Percentiles rank a stretch among this genome's conserved stretches.
phyloP scores from a whole-genome alignment of 345 rosid genomes.

The Euphorbia peplus region DNA sequence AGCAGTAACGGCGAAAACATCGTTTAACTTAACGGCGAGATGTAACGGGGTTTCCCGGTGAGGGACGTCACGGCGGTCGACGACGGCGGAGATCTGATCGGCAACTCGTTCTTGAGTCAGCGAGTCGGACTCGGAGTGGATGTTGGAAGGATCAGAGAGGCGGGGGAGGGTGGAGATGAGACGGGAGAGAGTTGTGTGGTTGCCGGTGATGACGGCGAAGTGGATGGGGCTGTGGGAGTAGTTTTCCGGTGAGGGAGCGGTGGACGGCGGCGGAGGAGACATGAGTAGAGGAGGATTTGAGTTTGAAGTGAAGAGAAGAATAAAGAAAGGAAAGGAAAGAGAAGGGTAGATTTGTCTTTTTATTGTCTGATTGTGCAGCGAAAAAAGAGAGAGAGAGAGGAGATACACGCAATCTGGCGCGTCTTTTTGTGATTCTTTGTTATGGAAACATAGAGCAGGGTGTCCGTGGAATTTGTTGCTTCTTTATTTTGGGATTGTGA shows the following conservation, averaged over 20 bases:
- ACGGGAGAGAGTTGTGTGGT: constrained; percentile 61
- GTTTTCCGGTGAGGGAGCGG: constrained; percentile 61
- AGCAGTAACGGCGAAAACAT: constrained; percentile 43
- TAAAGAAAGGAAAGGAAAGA: neutral
- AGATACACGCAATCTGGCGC: constrained; percentile 42
- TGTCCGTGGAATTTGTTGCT: neutral
- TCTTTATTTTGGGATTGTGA: neutral
- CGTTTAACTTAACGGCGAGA: constrained; percentile 68
- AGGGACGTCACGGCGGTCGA: constrained; percentile 89
- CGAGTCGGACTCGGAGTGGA: constrained; percentile 72
- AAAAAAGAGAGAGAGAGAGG: constrained; percentile 16
- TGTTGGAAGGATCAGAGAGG: constrained; percentile 56
- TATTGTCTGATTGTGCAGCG: constrained; percentile 12
- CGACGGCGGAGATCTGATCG: constrained; percentile 65
- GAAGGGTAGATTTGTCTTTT: constrained; percentile 22
- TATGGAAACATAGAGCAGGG: neutral
- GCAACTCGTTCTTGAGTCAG: constrained; percentile 58
- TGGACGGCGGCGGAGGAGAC: constrained; percentile 29
- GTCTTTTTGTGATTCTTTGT: constrained; percentile 31
- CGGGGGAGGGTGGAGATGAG: constrained; percentile 65
- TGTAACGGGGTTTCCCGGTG: constrained; percentile 83
- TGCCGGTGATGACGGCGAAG: constrained; percentile 72
- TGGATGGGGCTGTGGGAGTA: constrained; percentile 86
- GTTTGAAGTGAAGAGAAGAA: neutral
- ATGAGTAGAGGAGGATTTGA: neutral